These are phyloP conservation scores for Lactifluus piperatus DNA, from an alignment of 768 basidiomycete genomes.

Conservation along the genomic window DNA sequence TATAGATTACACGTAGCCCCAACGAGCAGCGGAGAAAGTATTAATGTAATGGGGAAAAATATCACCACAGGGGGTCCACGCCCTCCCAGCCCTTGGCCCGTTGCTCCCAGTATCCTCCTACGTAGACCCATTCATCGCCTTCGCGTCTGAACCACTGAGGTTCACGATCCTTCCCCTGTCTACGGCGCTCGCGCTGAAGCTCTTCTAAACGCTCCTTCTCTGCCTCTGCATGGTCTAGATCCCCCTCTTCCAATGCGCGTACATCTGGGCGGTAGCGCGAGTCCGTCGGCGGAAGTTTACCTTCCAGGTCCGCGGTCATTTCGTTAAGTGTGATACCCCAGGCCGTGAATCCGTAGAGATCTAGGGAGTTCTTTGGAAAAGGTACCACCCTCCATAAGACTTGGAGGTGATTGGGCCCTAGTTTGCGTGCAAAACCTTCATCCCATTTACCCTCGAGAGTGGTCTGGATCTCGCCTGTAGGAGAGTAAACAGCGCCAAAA, in stretches of 20 bases:
- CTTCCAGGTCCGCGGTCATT: slow-evolving; percentile 54
- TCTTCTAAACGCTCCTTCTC: slow-evolving; percentile 70
- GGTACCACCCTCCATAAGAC: slow-evolving; percentile 71
- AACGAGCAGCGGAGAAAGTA: neutral
- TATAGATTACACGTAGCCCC: too few relatives aligned
- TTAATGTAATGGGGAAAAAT: neutral
- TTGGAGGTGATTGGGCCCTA: slow-evolving; percentile 59
- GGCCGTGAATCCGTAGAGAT: slow-evolving; percentile 77
- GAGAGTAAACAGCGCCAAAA: slow-evolving; percentile 47
- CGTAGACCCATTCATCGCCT: slow-evolving; percentile 66
- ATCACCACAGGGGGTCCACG: slow-evolving; percentile 57
- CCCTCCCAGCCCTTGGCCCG: slow-evolving; percentile 57
- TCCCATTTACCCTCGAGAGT: slow-evolving; percentile 89
- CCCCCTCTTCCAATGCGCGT: slow-evolving; percentile 71
- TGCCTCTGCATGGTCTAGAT: slow-evolving; percentile 58
- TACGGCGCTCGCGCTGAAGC: slow-evolving; percentile 64
- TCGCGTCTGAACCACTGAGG: slow-evolving; percentile 73
- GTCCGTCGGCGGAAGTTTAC: slow-evolving; percentile 68
- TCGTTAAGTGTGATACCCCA: slow-evolving; percentile 80
- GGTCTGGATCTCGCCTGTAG: slow-evolving; percentile 45
- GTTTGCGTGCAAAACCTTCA: slow-evolving; percentile 61
- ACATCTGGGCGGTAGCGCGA: slow-evolving; percentile 79
- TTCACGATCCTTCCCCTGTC: slow-evolving; percentile 43
- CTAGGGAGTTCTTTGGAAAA: slow-evolving; percentile 60
- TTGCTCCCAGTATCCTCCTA: slow-evolving; percentile 79